Evolutionary conservation across 805 yeast species (phyloP).

Genomic region (Lipomyces chichibuensis): DNA sequence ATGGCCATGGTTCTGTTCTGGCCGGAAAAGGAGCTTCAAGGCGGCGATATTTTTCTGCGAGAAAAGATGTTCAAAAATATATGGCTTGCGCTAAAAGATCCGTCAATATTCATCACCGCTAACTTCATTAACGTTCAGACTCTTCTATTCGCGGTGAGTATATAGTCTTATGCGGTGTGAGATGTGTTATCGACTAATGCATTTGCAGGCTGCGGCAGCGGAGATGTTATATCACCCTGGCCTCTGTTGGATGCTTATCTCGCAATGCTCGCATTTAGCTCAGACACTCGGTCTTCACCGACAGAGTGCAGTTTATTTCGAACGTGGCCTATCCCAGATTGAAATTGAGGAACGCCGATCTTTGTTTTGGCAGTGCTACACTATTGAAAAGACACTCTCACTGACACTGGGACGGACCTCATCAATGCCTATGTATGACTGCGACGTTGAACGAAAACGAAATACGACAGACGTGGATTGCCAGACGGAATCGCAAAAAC

Average conservation of each 20-base stretch:
- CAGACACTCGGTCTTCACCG: slow-evolving; percentile 26
- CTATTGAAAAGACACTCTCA: slow-evolving; percentile 17
- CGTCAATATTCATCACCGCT: slow-evolving; percentile 20
- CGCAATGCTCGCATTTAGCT: slow-evolving; percentile 18
- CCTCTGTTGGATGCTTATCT: slow-evolving; percentile 17
- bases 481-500: slow-evolving; percentile 8
- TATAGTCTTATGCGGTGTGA: background rate
- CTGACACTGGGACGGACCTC: slow-evolving; percentile 27
- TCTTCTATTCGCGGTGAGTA: slow-evolving; percentile 4
- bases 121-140: slow-evolving; percentile 21
- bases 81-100: slow-evolving; percentile 16
- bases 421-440: slow-evolving; percentile 20
- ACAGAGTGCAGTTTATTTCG: slow-evolving; percentile 18
- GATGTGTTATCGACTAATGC: background rate
- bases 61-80: slow-evolving; percentile 15
- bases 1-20: slow-evolving; percentile 8
- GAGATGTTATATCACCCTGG: slow-evolving; percentile 16
- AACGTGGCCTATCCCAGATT: slow-evolving; percentile 10
- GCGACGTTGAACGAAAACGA: slow-evolving; percentile 13
- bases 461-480: slow-evolving; percentile 1
- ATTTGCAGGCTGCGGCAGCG: slow-evolving; percentile 3
- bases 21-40: slow-evolving; percentile 9
- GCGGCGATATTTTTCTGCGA: slow-evolving; percentile 9
- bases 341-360: slow-evolving; percentile 22
- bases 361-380: slow-evolving; percentile 16